Percentiles rank a stretch among this genome's conserved stretches.
Conservation (phyloP, 2,329 filamentous ascomycete genomes). For the Xylariaceae sp. region DNA sequence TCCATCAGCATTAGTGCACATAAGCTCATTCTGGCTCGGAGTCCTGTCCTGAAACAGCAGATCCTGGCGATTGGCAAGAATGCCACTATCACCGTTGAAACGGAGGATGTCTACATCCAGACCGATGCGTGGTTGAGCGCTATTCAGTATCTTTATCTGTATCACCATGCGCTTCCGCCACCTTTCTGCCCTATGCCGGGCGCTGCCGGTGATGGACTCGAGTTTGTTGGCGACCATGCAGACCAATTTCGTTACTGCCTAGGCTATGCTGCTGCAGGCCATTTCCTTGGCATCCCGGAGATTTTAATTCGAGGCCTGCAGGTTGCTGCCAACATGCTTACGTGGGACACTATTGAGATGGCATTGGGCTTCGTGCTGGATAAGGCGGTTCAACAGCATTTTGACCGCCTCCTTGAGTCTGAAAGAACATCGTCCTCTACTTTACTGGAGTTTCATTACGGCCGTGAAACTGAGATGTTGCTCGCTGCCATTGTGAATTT, state of each 20-base stretch:
- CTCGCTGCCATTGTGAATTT: constrained; percentile 54
- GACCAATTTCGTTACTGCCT: constrained; percentile 53
- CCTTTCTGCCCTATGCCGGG: constrained; percentile 30
- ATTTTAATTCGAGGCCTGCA: constrained; percentile 55
- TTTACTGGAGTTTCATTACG: constrained; percentile 43
- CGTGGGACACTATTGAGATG: constrained; percentile 58
- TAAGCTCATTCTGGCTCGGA: constrained; percentile 51
- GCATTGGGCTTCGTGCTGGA: constrained; percentile 55
- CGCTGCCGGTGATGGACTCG: constrained; percentile 30
- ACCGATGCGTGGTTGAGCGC: constrained; percentile 53
- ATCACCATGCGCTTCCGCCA: constrained; percentile 47
- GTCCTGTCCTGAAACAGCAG: constrained; percentile 37
- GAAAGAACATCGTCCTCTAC: constrained; percentile 16
- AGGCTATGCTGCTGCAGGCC: constrained; percentile 59
- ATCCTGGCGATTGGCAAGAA: constrained; percentile 32
- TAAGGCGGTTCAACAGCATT: constrained; percentile 31
- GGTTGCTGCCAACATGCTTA: constrained; percentile 52
- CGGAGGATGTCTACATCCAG: constrained; percentile 48
- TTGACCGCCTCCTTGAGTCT: constrained; percentile 22
- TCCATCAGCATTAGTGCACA: constrained; percentile 49
- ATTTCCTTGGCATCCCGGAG: constrained; percentile 50
- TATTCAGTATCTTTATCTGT: constrained; percentile 52
- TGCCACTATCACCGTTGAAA: constrained; percentile 41
- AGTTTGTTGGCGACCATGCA: constrained; percentile 36
- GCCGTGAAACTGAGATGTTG: constrained; percentile 49